These are phyloP conservation scores for Thraustochytrium sp. DNA, from an alignment of 352 stramenopile genomes.

Conservation along the genomic window DNA sequence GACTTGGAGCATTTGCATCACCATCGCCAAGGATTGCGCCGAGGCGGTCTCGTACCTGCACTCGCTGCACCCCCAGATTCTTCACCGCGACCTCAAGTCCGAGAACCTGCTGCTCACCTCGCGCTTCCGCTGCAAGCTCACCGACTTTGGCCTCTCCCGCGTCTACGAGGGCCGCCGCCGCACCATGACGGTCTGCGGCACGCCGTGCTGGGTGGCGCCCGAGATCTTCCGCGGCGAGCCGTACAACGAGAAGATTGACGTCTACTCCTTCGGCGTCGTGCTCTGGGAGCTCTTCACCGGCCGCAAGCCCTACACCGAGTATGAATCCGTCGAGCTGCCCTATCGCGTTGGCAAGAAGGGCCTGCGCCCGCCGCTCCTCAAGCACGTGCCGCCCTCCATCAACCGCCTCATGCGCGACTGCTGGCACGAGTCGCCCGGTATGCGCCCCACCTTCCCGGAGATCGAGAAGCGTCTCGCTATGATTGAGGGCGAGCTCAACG, in stretches of 20 bases:
- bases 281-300: constrained; percentile 54
- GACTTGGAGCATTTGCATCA: constrained; percentile 41
- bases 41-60: constrained; percentile 49
- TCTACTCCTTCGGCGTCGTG: constrained; percentile 76
- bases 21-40: constrained; percentile 37
- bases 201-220: constrained; percentile 72
- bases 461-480: constrained; percentile 44
- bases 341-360: constrained; percentile 46
- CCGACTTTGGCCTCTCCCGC: constrained; percentile 72
- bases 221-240: constrained; percentile 71
- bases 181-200: constrained; percentile 61
- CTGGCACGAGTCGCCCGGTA: constrained; percentile 41
- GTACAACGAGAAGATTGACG: constrained; percentile 72
- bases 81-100: constrained; percentile 87
- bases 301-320: constrained; percentile 35
- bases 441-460: constrained; percentile 45
- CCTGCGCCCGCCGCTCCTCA: constrained; percentile 35
- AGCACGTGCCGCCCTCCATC: constrained; percentile 30
- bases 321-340: constrained; percentile 34
- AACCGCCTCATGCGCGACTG: constrained; percentile 46
- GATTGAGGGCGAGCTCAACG: constrained; percentile 40
- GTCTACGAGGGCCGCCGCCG: constrained; percentile 32
- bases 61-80: constrained; percentile 56
- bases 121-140: constrained; percentile 73
- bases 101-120: constrained; percentile 73